Base-by-base conservation (phyloP, 805 yeast species). In the Candida manassasensis region DNA sequence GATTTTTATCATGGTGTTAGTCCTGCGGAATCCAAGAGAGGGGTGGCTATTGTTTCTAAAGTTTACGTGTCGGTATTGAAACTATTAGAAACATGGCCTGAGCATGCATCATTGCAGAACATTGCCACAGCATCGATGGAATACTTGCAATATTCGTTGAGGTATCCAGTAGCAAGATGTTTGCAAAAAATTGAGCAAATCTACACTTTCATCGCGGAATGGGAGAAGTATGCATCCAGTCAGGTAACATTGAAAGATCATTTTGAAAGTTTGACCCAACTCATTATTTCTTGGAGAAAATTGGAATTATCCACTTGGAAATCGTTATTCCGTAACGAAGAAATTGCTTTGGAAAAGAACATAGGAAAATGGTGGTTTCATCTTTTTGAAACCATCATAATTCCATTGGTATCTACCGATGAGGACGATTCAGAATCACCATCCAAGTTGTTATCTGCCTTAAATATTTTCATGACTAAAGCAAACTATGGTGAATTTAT, bases 341-440 rank as follows among this genome's bases (percentile, higher is more conserved):
- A 78, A 33, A 43, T 49, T 12, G 59, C 60, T 0, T 49, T 73
- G 13, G 68, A 71, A 38, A 65, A 63, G 30, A 66, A 58, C 5
- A 60, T 80, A 31, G 87, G 94, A 15, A 77, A 77, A 44, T 88
- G 95, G 93, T 90, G 96, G 95, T 93, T 81, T 62, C 78, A 88
- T 52, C 64, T 93, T 32, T 93, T 81, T 52, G 97, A 93, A 53
- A 77, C 80, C 7, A 71, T 88, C n/a, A 62, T 84, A 25, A 52
- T 81, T 11, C 78, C 79, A 4, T 49, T 61, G 5, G 57, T 77
- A 6, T 55, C 64, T 11, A 64, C 58, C 8, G 71, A 63, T 9
- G 45, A 40, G 3, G 35, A 36, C 8, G 43, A 39, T 11, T 26
- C 37, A 1, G 39, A 31, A 8, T 16, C 36, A 2, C 28, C 30